Evolutionary conservation across 805 yeast species (phyloP).

Genomic region (Kluyveromyces dobzhanskii): DNA sequence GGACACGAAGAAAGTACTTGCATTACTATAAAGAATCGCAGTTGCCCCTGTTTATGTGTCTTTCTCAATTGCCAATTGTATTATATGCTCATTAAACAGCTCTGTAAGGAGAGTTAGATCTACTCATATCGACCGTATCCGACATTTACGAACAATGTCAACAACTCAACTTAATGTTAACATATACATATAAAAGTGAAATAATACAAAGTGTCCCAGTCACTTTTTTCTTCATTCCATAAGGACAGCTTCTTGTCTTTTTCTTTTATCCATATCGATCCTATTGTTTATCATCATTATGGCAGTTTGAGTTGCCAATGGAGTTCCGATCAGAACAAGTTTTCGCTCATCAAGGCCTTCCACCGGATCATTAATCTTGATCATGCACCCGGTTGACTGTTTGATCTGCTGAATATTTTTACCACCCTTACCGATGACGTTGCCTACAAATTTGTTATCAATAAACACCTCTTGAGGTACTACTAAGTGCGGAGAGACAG

Average conservation of each 20-base stretch:
- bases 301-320: conserved; percentile 64
- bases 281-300: conserved; percentile 63
- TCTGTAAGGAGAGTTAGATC: no score
- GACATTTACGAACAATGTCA: no score
- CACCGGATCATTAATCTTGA: conserved; percentile 53
- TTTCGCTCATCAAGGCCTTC: conserved; percentile 52
- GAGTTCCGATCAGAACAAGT: conserved; percentile 59
- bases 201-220: conserved; percentile 3
- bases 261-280: conserved; percentile 56
- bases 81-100: no score
- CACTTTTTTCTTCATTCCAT: neutral
- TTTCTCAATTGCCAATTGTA: no score
- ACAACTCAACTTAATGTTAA: no score
- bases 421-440: conserved; percentile 82
- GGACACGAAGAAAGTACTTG: no score
- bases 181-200: no score
- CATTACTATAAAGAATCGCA: no score
- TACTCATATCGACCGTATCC: no score
- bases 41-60: no score
- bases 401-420: conserved; percentile 71
- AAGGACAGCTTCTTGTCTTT: conserved; percentile 18
- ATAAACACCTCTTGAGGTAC: conserved; percentile 60
- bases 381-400: conserved; percentile 65
- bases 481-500: conserved; percentile 1
- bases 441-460: conserved; percentile 72